A percentile compares a stretch with the other conserved stretches of the same genome.
Conservation (phyloP, 805 yeast species). For the Ogataea trehaloabstinens region DNA sequence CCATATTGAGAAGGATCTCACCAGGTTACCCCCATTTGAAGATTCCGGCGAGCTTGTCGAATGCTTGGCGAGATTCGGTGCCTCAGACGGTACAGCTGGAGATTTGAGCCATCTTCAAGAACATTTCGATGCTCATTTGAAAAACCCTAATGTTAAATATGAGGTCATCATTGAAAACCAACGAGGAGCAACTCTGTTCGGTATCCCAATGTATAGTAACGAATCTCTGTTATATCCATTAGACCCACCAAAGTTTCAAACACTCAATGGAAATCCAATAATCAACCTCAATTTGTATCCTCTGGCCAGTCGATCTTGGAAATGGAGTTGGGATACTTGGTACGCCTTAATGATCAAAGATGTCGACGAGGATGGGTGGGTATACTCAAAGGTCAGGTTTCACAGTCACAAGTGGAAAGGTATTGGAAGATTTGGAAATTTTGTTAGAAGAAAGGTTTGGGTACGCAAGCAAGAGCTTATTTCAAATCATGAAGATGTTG, state of each 20-base stretch:
- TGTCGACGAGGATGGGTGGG: slow-evolving; percentile 61
- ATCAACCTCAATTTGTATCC: slow-evolving; percentile 34
- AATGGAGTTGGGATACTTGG: slow-evolving; percentile 58
- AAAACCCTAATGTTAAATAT: slow-evolving; percentile 13
- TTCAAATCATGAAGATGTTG: neutral
- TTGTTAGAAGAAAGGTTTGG: slow-evolving; percentile 52
- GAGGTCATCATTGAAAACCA: slow-evolving; percentile 54
- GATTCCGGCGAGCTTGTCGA: slow-evolving; percentile 25
- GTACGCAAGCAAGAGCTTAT: slow-evolving; percentile 36
- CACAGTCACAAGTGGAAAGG: slow-evolving; percentile 50
- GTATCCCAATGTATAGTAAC: slow-evolving; percentile 47
- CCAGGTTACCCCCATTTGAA: slow-evolving; percentile 30
- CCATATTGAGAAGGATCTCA: slow-evolving; percentile 27
- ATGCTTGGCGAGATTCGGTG: slow-evolving; percentile 23
- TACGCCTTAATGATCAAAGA: slow-evolving; percentile 51
- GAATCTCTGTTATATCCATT: slow-evolving; percentile 45
- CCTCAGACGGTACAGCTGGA: slow-evolving; percentile 7
- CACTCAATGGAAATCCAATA: slow-evolving; percentile 40
- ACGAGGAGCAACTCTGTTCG: slow-evolving; percentile 51
- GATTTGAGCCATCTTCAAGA: slow-evolving; percentile 12
- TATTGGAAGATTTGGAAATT: slow-evolving; percentile 45
- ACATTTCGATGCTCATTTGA: slow-evolving; percentile 3
- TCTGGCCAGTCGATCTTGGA: slow-evolving; percentile 50
- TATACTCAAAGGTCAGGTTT: slow-evolving; percentile 43
- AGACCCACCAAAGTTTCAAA: slow-evolving; percentile 52